These are phyloP conservation scores for Pyrus betulifolia DNA, from an alignment of 306 rosid genomes.

Conservation along the genomic window DNA sequence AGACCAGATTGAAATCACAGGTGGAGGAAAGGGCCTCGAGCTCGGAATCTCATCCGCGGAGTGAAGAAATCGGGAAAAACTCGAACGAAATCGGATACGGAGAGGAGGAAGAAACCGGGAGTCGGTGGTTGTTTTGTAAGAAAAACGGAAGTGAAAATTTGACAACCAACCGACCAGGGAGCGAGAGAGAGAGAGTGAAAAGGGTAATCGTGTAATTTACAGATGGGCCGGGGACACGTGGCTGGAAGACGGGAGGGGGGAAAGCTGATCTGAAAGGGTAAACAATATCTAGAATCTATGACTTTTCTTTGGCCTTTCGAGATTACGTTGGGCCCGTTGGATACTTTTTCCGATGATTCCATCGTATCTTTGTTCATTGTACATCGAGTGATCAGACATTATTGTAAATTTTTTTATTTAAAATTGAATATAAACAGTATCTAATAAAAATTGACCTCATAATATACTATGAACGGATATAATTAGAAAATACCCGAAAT, in stretches of 20 bases:
- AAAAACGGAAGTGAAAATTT: constrained; percentile 7
- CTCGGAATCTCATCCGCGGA: not conserved
- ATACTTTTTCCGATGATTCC: too few species aligned
- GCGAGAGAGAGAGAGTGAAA: not conserved
- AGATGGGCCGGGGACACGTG: constrained; percentile 9
- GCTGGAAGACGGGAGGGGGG: not conserved
- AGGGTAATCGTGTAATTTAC: constrained; percentile 8
- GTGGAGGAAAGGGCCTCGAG: constrained; percentile 11
- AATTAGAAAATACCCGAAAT: accelerated
- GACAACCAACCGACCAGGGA: not conserved
- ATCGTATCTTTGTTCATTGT: accelerated
- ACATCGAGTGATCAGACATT: accelerated
- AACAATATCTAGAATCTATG: constrained; percentile 13
- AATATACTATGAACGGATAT: accelerated
- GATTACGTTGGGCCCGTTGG: not conserved
- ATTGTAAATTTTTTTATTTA: too few species aligned
- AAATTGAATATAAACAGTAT: too few species aligned
- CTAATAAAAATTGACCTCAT: accelerated
- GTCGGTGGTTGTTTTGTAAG: constrained; percentile 6
- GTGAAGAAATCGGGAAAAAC: not conserved
- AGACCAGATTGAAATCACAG: constrained; percentile 21
- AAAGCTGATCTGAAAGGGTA: constrained; percentile 6
- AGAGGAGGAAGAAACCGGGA: not conserved
- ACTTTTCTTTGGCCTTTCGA: not conserved
- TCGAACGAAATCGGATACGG: constrained; percentile 25